These are phyloP conservation scores for Jatropha multifida DNA, from an alignment of 441 rosid genomes.

Conservation along the genomic window DNA sequence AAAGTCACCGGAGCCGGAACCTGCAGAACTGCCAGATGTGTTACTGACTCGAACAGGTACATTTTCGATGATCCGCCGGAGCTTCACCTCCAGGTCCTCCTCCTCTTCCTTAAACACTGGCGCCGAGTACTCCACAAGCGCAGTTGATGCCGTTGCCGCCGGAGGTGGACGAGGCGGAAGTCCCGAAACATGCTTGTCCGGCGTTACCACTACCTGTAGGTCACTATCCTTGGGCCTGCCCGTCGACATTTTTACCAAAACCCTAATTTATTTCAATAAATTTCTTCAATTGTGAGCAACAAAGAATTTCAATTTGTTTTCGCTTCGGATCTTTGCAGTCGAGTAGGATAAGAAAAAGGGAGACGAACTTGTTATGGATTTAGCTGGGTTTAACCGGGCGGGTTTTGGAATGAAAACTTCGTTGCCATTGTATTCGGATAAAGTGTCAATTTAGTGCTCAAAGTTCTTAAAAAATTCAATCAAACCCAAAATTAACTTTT, in stretches of 20 bases:
- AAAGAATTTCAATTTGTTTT: too few relatives aligned
- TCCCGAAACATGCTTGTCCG: conserved; percentile 33
- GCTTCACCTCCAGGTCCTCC: conserved; percentile 91
- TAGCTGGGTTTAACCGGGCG: too few relatives aligned
- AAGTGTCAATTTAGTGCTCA: too few relatives aligned
- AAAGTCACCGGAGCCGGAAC: conserved; percentile 96
- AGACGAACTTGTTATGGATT: too few relatives aligned
- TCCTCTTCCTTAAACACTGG: conserved; percentile 80
- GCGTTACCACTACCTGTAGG: conserved; percentile 43
- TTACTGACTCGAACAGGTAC: conserved; percentile 94
- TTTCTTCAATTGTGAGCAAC: too few relatives aligned
- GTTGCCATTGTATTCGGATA: too few relatives aligned
- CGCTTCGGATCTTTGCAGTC: too few relatives aligned
- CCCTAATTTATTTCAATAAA: background rate
- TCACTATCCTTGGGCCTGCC: conserved; percentile 48
- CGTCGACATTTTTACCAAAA: conserved; percentile 44
- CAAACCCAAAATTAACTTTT: too few relatives aligned
- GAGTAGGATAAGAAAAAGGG: too few relatives aligned
- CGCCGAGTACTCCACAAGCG: conserved; percentile 67
- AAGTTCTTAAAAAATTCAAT: too few relatives aligned
- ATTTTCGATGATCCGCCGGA: conserved; percentile 82
- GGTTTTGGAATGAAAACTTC: too few relatives aligned
- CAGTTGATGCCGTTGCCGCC: conserved; percentile 46
- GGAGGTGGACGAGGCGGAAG: conserved; percentile 38
- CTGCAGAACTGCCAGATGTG: conserved; percentile 98